Evolutionary conservation across 768 basidiomycete species (phyloP).

Genomic region (Guyanaporus albipodus): DNA sequence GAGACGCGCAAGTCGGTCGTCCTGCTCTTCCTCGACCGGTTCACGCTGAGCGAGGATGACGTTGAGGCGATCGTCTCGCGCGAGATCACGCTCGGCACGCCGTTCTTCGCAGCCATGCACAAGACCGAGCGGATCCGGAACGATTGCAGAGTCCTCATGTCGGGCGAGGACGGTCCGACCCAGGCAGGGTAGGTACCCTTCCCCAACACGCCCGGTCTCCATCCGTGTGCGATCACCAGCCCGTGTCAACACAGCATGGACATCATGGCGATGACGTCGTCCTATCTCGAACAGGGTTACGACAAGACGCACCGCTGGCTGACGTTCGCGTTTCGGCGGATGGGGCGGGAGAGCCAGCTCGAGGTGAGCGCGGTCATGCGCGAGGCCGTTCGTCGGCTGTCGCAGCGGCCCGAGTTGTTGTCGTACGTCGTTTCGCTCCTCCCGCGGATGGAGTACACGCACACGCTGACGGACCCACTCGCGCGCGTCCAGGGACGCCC

Average conservation of each 20-base stretch:
- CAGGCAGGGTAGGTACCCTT: slow-evolving; percentile 59
- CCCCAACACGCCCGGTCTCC: neutral
- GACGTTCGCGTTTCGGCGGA: slow-evolving; percentile 77
- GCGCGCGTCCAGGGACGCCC: slow-evolving; percentile 67
- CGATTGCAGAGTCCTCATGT: slow-evolving; percentile 84
- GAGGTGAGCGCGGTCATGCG: slow-evolving; percentile 64
- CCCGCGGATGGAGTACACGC: too few relatives aligned
- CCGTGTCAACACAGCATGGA: slow-evolving; percentile 65
- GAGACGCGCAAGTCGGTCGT: slow-evolving; percentile 73
- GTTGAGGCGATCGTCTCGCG: slow-evolving; percentile 70
- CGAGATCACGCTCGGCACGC: slow-evolving; percentile 67
- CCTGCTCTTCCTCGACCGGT: slow-evolving; percentile 73
- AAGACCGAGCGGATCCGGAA: slow-evolving; percentile 76
- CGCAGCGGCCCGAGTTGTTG: slow-evolving; percentile 73
- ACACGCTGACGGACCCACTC: too few relatives aligned
- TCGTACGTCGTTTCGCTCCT: slow-evolving; percentile 18
- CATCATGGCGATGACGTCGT: slow-evolving; percentile 79
- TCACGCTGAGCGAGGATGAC: slow-evolving; percentile 78
- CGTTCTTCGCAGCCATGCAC: slow-evolving; percentile 85
- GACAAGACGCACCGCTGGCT: slow-evolving; percentile 87
- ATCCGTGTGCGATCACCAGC: too few relatives aligned
- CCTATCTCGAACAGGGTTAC: slow-evolving; percentile 84
- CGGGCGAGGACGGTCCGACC: slow-evolving; percentile 77
- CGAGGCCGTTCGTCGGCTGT: slow-evolving; percentile 71
- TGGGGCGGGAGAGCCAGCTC: slow-evolving; percentile 68